A percentile compares a stretch with the other conserved stretches of the same genome.
Evolutionary conservation across 331 rosid genomes (phyloP).

Genomic region (Acacia concinna): DNA sequence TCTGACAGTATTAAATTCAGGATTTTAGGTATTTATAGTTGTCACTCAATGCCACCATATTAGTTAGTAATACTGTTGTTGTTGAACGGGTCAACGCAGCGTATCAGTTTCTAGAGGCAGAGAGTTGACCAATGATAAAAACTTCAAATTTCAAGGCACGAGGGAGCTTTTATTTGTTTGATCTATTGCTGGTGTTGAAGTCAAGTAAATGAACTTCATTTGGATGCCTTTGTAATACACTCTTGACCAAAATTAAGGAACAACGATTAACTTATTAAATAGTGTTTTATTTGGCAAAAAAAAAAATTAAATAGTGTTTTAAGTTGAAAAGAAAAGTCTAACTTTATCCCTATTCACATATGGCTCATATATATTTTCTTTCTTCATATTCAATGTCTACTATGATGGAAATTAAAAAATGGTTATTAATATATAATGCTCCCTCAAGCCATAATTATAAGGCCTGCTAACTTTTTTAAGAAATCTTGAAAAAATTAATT

Average conservation of each 20-base stretch:
- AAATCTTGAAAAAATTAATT: too few relatives aligned
- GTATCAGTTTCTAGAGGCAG: not conserved
- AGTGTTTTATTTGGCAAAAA: too few relatives aligned
- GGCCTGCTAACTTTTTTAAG: too few relatives aligned
- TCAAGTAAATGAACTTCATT: not conserved
- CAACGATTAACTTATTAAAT: too few relatives aligned
- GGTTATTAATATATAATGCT: too few relatives aligned
- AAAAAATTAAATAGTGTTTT: too few relatives aligned
- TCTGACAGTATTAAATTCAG: not conserved
- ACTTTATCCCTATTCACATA: not conserved
- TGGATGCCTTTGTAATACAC: not conserved
- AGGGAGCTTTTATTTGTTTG: not conserved
- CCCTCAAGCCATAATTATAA: too few relatives aligned
- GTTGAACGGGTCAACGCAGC: not conserved
- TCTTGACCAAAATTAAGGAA: not conserved
- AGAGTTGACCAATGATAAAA: not conserved
- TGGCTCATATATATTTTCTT: not conserved
- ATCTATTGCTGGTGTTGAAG: not conserved
- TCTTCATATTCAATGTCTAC: not conserved
- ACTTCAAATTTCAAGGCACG: not conserved
- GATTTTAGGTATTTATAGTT: not conserved
- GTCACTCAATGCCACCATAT: not conserved
- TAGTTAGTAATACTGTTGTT: not conserved
- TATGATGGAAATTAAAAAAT: too few relatives aligned
- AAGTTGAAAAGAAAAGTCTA: too few relatives aligned